Evolutionary conservation across 2,329 filamentous ascomycete species (phyloP).

Genomic region (Myriosclerotinia scirpicola): DNA sequence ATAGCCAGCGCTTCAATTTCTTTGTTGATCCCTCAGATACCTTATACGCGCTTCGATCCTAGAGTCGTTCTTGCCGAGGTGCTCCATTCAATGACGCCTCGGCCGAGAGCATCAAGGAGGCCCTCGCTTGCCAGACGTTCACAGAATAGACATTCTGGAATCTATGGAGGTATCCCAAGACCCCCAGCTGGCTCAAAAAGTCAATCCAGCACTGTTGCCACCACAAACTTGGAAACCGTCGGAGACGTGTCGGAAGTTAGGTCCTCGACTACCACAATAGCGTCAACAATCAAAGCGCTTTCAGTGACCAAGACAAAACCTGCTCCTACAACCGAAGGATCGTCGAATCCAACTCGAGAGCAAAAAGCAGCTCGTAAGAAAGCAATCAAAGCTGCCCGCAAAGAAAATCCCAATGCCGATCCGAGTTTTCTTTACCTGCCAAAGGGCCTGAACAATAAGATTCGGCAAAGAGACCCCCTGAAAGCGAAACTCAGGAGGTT

Average conservation of each 20-base stretch:
- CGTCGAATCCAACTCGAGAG: neutral
- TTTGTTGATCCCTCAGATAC: neutral
- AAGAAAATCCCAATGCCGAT: slow-evolving; percentile 2
- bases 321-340: neutral
- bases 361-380: neutral
- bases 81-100: neutral
- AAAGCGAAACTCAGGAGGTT: neutral
- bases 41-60: neutral
- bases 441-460: slow-evolving; percentile 16
- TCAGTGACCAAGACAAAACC: neutral
- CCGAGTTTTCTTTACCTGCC: neutral
- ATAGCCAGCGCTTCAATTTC: neutral
- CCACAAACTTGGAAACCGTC: neutral
- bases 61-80: neutral
- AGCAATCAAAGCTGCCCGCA: slow-evolving; percentile 6
- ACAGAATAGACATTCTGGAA: neutral
- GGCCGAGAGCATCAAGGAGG: neutral
- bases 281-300: neutral
- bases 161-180: neutral
- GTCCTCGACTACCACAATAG: neutral
- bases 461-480: slow-evolving; percentile 3
- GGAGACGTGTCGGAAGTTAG: neutral
- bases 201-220: neutral
- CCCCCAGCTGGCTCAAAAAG: too few relatives aligned
- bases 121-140: neutral